Evolutionary conservation across 2,329 filamentous ascomycete species (phyloP).

Genomic region (Biscogniauxia marginata): DNA sequence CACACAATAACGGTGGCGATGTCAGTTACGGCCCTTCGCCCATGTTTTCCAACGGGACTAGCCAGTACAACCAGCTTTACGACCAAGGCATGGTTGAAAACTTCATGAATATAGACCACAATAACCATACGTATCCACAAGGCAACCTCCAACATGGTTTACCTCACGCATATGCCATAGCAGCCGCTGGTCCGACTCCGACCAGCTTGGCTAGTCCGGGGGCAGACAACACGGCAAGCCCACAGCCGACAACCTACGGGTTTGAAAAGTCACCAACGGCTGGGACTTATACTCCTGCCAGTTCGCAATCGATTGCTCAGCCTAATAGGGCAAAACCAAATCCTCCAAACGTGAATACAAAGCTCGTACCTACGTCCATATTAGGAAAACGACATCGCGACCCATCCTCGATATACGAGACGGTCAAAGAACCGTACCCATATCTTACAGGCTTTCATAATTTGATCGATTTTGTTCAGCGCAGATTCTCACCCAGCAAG

Average conservation of each 20-base stretch:
- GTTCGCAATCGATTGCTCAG: constrained; percentile 30
- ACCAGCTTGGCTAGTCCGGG: constrained; percentile 62
- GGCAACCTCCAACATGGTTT: constrained; percentile 61
- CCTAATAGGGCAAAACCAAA: constrained; percentile 46
- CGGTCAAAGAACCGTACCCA: constrained; percentile 85
- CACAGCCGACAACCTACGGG: constrained; percentile 50
- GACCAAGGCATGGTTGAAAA: constrained; percentile 52
- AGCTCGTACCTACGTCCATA: constrained; percentile 47
- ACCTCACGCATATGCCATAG: constrained; percentile 65
- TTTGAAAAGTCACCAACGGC: constrained; percentile 57
- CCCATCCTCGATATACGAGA: constrained; percentile 82
- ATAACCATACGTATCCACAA: constrained; percentile 50
- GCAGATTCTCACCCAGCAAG: constrained; percentile 74
- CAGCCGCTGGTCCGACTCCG: constrained; percentile 51
- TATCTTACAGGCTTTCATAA: constrained; percentile 91
- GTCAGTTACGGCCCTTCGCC: constrained; percentile 43
- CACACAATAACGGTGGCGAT: constrained; percentile 38
- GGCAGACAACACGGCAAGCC: constrained; percentile 62
- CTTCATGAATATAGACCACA: constrained; percentile 52
- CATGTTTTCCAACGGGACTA: constrained; percentile 52
- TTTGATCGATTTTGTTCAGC: constrained; percentile 75
- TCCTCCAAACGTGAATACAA: constrained; percentile 38
- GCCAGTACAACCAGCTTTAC: constrained; percentile 50
- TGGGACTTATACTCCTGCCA: constrained; percentile 34
- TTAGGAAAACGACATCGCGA: constrained; percentile 65